These are phyloP conservation scores for Phytophthora ramorum DNA, from an alignment of 352 stramenopile genomes.

Conservation along the genomic window DNA sequence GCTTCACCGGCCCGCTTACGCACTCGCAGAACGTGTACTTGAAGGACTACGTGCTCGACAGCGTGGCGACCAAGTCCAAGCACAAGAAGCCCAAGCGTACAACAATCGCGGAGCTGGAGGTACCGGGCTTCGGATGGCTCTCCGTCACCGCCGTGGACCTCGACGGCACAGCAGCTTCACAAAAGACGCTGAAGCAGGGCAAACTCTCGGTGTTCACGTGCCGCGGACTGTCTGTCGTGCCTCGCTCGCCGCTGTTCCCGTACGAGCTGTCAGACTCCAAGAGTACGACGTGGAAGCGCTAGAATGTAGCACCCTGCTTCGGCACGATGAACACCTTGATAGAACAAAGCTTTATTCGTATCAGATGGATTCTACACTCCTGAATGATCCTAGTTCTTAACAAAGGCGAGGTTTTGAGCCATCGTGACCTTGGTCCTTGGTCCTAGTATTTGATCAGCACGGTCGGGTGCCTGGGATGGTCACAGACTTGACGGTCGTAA, in stretches of 20 bases:
- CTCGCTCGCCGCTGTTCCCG: slow-evolving; percentile 74
- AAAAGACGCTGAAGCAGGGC: slow-evolving; percentile 65
- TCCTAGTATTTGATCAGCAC: too few species aligned
- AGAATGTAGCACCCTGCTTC: slow-evolving; percentile 8
- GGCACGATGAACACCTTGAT: slow-evolving; percentile 10
- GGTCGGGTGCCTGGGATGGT: too few species aligned
- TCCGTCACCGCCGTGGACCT: slow-evolving; percentile 81
- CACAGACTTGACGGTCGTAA: too few species aligned
- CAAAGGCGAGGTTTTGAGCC: too few species aligned
- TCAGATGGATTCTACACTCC: too few species aligned
- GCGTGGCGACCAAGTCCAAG: slow-evolving; percentile 75
- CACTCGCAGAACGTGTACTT: slow-evolving; percentile 66
- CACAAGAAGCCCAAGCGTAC: slow-evolving; percentile 85
- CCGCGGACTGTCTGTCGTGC: slow-evolving; percentile 60
- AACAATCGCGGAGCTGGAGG: slow-evolving; percentile 77
- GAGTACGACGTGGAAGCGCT: slow-evolving; percentile 79
- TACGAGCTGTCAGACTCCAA: slow-evolving; percentile 85
- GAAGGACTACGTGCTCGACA: slow-evolving; percentile 73
- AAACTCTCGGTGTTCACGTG: slow-evolving; percentile 76
- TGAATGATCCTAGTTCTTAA: too few species aligned
- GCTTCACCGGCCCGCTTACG: slow-evolving; percentile 71
- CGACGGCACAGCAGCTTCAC: slow-evolving; percentile 70
- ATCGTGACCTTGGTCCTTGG: too few species aligned
- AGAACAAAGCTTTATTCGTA: slow-evolving; percentile 11
- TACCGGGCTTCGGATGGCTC: slow-evolving; percentile 85